A percentile compares a stretch with the other conserved stretches of the same genome.
Conservation (phyloP, 371 early-diverging fungal species). For the Dichotomocladium elegans region DNA sequence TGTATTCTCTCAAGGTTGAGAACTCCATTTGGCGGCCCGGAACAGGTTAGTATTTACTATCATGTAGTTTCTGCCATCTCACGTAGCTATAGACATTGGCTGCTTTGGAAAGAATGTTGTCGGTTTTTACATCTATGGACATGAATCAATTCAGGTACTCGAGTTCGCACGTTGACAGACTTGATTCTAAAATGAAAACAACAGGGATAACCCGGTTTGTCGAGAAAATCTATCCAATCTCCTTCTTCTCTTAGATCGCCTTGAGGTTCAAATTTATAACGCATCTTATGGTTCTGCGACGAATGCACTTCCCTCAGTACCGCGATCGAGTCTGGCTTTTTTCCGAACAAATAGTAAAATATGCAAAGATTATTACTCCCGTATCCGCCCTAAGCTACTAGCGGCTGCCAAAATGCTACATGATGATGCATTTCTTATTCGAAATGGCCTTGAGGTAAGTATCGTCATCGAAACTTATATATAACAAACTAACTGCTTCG, state of each 20-base stretch:
- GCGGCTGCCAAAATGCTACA: slow-evolving; percentile 40
- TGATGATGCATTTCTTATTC: slow-evolving; percentile 40
- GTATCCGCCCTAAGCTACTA: slow-evolving; percentile 52
- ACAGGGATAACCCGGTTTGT: not conserved
- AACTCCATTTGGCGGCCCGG: slow-evolving; percentile 75
- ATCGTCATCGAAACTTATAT: not conserved
- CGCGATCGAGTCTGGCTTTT: slow-evolving; percentile 65
- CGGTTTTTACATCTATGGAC: slow-evolving; percentile 13
- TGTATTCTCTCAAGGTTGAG: slow-evolving; percentile 68
- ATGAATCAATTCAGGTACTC: not conserved
- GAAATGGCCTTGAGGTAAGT: slow-evolving; percentile 35
- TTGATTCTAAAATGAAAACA: too few relatives aligned
- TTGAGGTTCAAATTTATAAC: slow-evolving; percentile 73
- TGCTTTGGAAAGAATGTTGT: slow-evolving; percentile 60
- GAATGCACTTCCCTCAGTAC: slow-evolving; percentile 51
- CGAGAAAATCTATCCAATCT: slow-evolving; percentile 20
- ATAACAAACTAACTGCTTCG: not conserved
- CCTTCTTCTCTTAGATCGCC: slow-evolving; percentile 58
- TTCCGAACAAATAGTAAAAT: slow-evolving; percentile 70
- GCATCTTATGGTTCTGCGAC: slow-evolving; percentile 63
- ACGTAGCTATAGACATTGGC: slow-evolving; percentile 55
- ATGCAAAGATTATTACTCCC: slow-evolving; percentile 74
- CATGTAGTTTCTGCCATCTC: not conserved
- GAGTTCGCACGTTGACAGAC: too few relatives aligned
- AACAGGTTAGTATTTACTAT: slow-evolving; percentile 41